Evolutionary conservation across 2,329 filamentous ascomycete genomes (phyloP).

Genomic region (Neophaeococcomyces mojaviensis): DNA sequence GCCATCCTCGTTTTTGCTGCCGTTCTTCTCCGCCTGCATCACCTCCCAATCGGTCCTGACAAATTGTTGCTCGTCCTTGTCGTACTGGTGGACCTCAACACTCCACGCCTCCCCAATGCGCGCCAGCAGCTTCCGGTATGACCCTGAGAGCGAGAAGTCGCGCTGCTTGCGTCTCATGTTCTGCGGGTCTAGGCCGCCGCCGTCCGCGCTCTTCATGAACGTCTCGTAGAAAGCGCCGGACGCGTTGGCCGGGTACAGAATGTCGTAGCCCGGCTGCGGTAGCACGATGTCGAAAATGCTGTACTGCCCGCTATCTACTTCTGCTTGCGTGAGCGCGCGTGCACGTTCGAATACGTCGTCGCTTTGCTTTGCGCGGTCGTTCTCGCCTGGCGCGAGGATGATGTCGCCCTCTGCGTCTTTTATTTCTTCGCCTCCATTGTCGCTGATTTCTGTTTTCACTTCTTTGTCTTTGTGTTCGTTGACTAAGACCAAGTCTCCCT

Average conservation of each 20-base stretch:
- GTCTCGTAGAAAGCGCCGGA: constrained; percentile 75
- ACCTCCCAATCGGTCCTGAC: constrained; percentile 78
- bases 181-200: constrained; percentile 71
- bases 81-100: constrained; percentile 64
- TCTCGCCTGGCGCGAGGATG: constrained; percentile 53
- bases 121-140: constrained; percentile 78
- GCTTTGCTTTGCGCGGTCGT: constrained; percentile 47
- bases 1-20: constrained; percentile 12
- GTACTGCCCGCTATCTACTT: constrained; percentile 68
- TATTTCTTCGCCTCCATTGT: constrained; percentile 21
- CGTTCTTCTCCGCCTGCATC: constrained; percentile 39
- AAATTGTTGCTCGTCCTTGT: constrained; percentile 65
- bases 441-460: constrained; percentile 17
- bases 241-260: constrained; percentile 76
- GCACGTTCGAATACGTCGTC: constrained; percentile 61
- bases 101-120: constrained; percentile 57
- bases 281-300: constrained; percentile 83
- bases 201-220: constrained; percentile 75
- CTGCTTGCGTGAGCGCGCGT: constrained; percentile 65
- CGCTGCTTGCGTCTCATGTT: constrained; percentile 80
- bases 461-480: constrained; percentile 48
- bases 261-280: constrained; percentile 84
- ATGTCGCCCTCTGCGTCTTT: constrained; percentile 58
- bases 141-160: constrained; percentile 80
- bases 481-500: constrained; percentile 75